Evolutionary conservation across 331 rosid species (phyloP), one percentile per base, ranked within the genome.

Genomic region (Malus hybrid): DNA sequence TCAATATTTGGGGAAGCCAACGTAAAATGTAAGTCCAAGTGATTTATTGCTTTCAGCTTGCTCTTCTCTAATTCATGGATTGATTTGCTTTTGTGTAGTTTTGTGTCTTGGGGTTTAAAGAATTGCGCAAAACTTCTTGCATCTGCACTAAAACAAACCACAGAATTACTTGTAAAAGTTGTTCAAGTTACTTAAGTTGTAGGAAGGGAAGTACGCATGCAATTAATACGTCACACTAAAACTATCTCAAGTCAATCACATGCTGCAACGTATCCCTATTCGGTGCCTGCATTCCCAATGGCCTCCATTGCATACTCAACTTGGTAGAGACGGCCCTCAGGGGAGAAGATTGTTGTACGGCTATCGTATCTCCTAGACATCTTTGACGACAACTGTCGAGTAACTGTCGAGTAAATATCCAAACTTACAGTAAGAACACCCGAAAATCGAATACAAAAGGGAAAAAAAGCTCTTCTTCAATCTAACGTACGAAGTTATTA

Each of bases 231-330:
- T 36, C 11, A 1, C 44, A 36, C 11, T 36, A 36, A 36, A 3
- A 36, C 29, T 28, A 28, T 28, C 29, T 28, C 29, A 28, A 28
- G 29, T 28, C 29, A 28, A 28, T 28, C 29, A 28, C 29, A 28
- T 28, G 29, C 29, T 28, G 29, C 29, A 28, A 28, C 29, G 29
- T 83, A 88, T 90, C 63, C 96, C 96, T 57, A 90, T 88, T 29
- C 96, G 73, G 91, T 81, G 44, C 96, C 96, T 58, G 91, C 93
- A 74, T 90, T 90, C 32, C 96, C 96, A 33, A 90, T 90, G 46
- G 96, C 96, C 80, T 90, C 96, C 92, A 90, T 90, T 18, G 96
- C 96, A 75, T 90, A 90, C 77, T 90, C 96, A 69, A 90, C 96
- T 77, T 90, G 96, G 87, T 89, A 89, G 65, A 87, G 96, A 70